Evolutionary conservation across 768 basidiomycete species (phyloP), one percentile per base, ranked within the genome.

Genomic region (Albatrellus ellisii): DNA sequence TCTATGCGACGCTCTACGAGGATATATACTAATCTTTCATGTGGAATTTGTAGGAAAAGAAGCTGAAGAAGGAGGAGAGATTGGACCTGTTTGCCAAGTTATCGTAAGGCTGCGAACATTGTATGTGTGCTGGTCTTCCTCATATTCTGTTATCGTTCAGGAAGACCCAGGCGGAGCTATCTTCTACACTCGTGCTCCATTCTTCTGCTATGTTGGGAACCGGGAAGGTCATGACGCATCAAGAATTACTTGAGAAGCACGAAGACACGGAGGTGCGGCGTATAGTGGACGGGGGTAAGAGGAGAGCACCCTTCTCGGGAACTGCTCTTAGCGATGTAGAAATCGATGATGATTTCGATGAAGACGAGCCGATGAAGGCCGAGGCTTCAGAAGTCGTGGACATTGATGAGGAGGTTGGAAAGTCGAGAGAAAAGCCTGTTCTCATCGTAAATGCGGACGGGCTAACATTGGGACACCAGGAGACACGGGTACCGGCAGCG

Each of bases 31-130:
- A 27, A 26, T 14, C 10, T 26, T 14, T 36, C 2, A 34, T 29
- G 3, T 18, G 11, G 1, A 9, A 15, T 34, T 1, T 43, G 36
- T 47, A 91, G 88, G 83, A 88, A 38, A 91, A 91, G 63, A 92
- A 92, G 60, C 63, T 94, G 36, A 88, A 83, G 62, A 87, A 90
- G 57, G 91, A 95, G 54, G 87, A 88, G 46, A 74, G 90, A 34
- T 54, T 75, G 4, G 58, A 68, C 15, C 68, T 95, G 11, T 77
- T 94, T 42, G 75, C 86, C 49, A 89, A 85, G 57, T 66, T 95
- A 46, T 72, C 77, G 90, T 90, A 63, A 47, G 77, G 73, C 26
- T 14, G 31, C 25, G 25, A 28, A 35, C 14, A n/a, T 22, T 21
- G 2, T 36, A 9, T n/a, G 18, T 42, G 21, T 22, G 25, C 20